A percentile compares a stretch with the other conserved stretches of the same genome.
These are phyloP conservation scores for Nitzschia inconspicua DNA, from an alignment of 108 stramenopile genomes.

Conservation along the genomic window DNA sequence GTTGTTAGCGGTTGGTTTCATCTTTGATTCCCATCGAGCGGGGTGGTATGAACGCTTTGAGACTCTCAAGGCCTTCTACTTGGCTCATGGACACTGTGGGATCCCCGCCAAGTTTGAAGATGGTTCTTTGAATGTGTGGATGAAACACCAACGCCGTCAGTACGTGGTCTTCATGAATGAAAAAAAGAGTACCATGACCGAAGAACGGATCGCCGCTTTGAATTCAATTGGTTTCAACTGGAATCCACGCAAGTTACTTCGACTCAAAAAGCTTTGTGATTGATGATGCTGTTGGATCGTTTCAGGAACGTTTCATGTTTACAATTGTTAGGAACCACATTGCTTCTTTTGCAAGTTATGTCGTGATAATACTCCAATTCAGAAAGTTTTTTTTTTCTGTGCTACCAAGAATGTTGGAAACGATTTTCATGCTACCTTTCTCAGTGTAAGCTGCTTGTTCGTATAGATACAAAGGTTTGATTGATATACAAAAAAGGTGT, in stretches of 20 bases:
- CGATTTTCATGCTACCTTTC: too few species aligned
- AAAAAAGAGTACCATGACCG: conserved; percentile 39
- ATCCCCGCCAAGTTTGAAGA: conserved; percentile 32
- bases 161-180: conserved; percentile 23
- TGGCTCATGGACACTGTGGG: conserved; percentile 25
- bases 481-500: too few species aligned
- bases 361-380: too few species aligned
- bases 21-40: conserved; percentile 25
- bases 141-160: conserved; percentile 38
- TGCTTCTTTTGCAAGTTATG: too few species aligned
- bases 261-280: too few species aligned
- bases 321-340: too few species aligned
- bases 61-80: conserved; percentile 22
- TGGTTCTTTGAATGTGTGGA: conserved; percentile 36
- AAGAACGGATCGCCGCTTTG: conserved; percentile 37
- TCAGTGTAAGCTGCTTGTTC: too few species aligned
- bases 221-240: conserved; percentile 53
- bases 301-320: too few species aligned
- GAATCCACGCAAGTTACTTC: conserved; percentile 42
- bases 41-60: conserved; percentile 29
- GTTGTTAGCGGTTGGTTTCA: conserved; percentile 45
- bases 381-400: too few species aligned
- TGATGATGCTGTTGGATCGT: too few species aligned
- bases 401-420: too few species aligned
- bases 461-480: too few species aligned